phyloP scores from a whole-genome alignment of 2,329 filamentous ascomycete genomes.

The Cordyceps tenuipes region DNA sequence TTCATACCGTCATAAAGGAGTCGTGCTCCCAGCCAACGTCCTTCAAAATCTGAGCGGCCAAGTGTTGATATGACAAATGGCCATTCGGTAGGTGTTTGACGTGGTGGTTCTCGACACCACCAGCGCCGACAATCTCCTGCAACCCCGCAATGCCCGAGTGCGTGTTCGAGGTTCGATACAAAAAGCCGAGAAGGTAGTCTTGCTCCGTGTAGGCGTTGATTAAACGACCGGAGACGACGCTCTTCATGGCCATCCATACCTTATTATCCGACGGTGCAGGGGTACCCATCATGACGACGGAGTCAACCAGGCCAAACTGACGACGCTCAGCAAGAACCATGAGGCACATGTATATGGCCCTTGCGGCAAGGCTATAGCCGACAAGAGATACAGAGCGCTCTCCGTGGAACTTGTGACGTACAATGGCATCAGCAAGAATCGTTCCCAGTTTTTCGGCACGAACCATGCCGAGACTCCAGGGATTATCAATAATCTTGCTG shows the following conservation, averaged over 20 bases:
- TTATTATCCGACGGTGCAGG: slow-evolving; percentile 64
- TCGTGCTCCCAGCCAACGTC: slow-evolving; percentile 63
- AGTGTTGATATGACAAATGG: slow-evolving; percentile 61
- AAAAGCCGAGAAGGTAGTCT: slow-evolving; percentile 80
- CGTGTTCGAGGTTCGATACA: slow-evolving; percentile 75
- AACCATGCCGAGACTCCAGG: slow-evolving; percentile 68
- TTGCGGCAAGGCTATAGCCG: slow-evolving; percentile 74
- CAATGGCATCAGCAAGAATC: slow-evolving; percentile 72
- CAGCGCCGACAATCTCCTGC: slow-evolving; percentile 61
- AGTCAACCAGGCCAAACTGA: slow-evolving; percentile 80
- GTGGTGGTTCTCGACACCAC: slow-evolving; percentile 59
- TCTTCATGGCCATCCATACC: slow-evolving; percentile 70
- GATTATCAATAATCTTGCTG: slow-evolving; percentile 71
- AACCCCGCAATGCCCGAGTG: slow-evolving; percentile 80
- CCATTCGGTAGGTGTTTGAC: slow-evolving; percentile 57
- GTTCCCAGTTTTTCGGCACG: slow-evolving; percentile 63
- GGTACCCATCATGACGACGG: slow-evolving; percentile 74
- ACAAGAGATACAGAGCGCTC: slow-evolving; percentile 73
- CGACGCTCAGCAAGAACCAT: slow-evolving; percentile 70
- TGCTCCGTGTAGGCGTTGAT: slow-evolving; percentile 84
- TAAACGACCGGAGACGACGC: slow-evolving; percentile 73
- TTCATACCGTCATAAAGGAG: slow-evolving; percentile 22
- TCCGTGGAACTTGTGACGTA: slow-evolving; percentile 68
- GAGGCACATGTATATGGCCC: slow-evolving; percentile 77
- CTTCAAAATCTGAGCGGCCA: slow-evolving; percentile 58